Evolutionary conservation across 345 rosid genomes (phyloP).

Genomic region (Cardamine chenopodiifolia): DNA sequence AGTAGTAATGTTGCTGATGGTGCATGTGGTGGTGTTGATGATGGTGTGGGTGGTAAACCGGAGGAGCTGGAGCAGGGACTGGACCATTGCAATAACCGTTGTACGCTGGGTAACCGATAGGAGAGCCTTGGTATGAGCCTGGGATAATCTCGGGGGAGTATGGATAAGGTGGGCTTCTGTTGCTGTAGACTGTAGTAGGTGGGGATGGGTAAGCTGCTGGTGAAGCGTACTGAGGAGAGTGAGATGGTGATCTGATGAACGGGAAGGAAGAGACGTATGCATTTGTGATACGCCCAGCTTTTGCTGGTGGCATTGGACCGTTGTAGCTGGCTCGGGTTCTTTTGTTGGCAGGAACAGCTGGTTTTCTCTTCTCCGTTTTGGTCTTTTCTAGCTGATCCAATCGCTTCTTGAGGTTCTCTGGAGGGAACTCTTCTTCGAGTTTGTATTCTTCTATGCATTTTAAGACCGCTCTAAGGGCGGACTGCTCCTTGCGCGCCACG

Average conservation of each 20-base stretch:
- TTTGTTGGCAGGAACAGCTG: slow-evolving; percentile 88
- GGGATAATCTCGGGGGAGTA: slow-evolving; percentile 43
- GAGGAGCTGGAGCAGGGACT: slow-evolving; percentile 42
- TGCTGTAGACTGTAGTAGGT: slow-evolving; percentile 45
- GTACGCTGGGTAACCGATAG: slow-evolving; percentile 40
- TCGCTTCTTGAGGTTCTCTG: slow-evolving; percentile 95
- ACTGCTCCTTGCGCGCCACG: slow-evolving; percentile 91
- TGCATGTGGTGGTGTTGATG: slow-evolving; percentile 43
- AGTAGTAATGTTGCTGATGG: slow-evolving; percentile 48
- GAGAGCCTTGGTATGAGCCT: slow-evolving; percentile 43
- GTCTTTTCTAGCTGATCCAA: slow-evolving; percentile 96
- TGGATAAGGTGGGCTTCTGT: slow-evolving; percentile 42
- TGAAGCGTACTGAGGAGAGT: slow-evolving; percentile 74
- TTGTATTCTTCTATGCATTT: slow-evolving; percentile 99
- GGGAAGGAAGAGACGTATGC: slow-evolving; percentile 97
- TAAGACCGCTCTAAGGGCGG: slow-evolving; percentile 85
- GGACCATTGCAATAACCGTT: slow-evolving; percentile 43
- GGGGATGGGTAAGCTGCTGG: slow-evolving; percentile 70
- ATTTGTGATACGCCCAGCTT: slow-evolving; percentile 90
- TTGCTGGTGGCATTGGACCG: slow-evolving; percentile 99
- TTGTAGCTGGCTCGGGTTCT: slow-evolving; percentile 86
- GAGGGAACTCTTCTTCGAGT: slow-evolving; percentile 78
- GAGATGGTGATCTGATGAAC: slow-evolving; percentile 83
- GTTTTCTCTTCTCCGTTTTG: slow-evolving; percentile 88
- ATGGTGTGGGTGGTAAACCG: slow-evolving; percentile 43